Evolutionary conservation across 2,329 filamentous ascomycete species (phyloP).

Genomic region (Arthrobotrys musiformis): DNA sequence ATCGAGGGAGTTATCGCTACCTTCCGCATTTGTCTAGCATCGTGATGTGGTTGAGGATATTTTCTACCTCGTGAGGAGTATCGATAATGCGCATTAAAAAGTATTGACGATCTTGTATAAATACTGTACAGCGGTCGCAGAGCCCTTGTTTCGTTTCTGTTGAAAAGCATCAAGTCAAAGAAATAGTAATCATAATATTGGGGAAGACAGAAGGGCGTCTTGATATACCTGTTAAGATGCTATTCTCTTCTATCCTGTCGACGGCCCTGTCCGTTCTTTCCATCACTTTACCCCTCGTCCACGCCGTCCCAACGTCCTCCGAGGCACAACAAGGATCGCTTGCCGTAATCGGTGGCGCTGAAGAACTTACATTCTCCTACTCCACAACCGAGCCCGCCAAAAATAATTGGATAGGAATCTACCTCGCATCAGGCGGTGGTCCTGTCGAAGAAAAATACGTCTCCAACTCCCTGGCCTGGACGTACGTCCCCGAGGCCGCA

Average conservation of each 20-base stretch:
- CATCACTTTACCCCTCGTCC: not conserved
- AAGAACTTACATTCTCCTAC: slow-evolving; percentile 61
- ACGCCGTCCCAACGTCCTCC: slow-evolving; percentile 3
- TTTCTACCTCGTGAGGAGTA: too few species aligned
- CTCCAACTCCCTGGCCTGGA: slow-evolving; percentile 61
- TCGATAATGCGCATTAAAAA: too few species aligned
- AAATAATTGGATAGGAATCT: slow-evolving; percentile 64
- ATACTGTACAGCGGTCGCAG: too few species aligned
- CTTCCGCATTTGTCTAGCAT: too few species aligned
- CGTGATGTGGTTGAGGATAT: too few species aligned
- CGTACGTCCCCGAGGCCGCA: slow-evolving; percentile 60
- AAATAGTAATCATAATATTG: too few species aligned
- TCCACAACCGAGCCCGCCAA: slow-evolving; percentile 59
- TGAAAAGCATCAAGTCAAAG: too few species aligned
- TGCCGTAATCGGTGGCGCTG: not conserved
- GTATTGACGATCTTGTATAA: too few species aligned
- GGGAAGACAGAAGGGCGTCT: too few species aligned
- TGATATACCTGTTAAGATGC: not conserved
- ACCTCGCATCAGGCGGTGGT: slow-evolving; percentile 61
- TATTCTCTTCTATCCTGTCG: slow-evolving; percentile 18
- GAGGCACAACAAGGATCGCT: not conserved
- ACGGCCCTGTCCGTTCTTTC: slow-evolving; percentile 25
- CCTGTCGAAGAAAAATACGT: slow-evolving; percentile 61
- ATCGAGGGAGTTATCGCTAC: too few species aligned
- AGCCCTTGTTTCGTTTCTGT: too few species aligned